These are phyloP conservation scores for Logfia minima DNA, from an alignment of 129 eudicot genomes.

Conservation along the genomic window DNA sequence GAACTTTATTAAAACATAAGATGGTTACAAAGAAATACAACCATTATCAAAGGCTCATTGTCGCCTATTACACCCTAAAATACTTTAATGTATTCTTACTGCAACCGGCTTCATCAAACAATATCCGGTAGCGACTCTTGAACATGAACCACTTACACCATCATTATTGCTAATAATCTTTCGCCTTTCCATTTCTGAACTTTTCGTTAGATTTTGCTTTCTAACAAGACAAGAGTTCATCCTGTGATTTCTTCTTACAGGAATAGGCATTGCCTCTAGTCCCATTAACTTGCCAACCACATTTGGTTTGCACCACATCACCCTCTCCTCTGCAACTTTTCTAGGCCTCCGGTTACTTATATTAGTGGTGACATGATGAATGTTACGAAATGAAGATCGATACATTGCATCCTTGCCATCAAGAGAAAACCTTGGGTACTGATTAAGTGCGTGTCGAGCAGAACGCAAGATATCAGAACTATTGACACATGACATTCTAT, in stretches of 20 bases:
- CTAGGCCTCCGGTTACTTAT: slow-evolving; percentile 40
- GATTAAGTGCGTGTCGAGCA: slow-evolving; percentile 83
- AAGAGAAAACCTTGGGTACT: slow-evolving; percentile 94
- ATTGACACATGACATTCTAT: slow-evolving; percentile 90
- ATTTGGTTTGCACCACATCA: slow-evolving; percentile 89
- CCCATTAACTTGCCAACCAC: slow-evolving; percentile 90
- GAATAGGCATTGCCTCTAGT: slow-evolving; percentile 86
- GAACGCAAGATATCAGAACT: slow-evolving; percentile 80
- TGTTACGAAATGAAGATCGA: slow-evolving; percentile 64
- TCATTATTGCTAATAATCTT: slow-evolving; percentile 14
- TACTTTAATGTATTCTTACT: slow-evolving; percentile 7
- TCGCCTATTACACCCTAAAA: neutral
- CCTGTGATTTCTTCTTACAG: slow-evolving; percentile 45
- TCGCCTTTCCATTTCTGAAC: slow-evolving; percentile 36
- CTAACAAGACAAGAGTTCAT: slow-evolving; percentile 37
- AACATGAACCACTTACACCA: slow-evolving; percentile 26
- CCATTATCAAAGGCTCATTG: neutral
- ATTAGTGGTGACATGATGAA: neutral
- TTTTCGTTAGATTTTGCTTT: slow-evolving; percentile 40
- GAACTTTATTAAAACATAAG: neutral
- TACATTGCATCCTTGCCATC: slow-evolving; percentile 94
- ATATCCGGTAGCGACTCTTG: slow-evolving; percentile 31
- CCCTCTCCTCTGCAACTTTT: slow-evolving; percentile 77
- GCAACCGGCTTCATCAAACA: slow-evolving; percentile 40
- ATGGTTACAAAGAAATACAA: neutral